Base-by-base conservation (phyloP, 352 stramenopile species). In the Phytophthora citrophthora region DNA sequence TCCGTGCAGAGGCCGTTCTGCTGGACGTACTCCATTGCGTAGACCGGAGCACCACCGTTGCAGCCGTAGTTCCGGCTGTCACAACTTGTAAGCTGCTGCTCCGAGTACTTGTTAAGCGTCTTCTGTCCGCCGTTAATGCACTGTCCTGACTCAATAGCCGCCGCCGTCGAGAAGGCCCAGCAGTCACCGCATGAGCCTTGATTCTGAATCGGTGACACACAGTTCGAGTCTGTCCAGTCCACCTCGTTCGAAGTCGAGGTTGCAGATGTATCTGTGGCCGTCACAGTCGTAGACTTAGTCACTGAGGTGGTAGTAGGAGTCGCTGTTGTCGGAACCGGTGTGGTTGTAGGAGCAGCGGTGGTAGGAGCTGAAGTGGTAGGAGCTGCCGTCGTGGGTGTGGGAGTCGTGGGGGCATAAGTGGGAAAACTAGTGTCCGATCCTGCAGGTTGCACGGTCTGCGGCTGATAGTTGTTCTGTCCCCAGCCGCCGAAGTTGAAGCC, bases 171-270 rank as follows among this genome's bases (percentile, higher is more conserved):
- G 81, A 99, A 99, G 2, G 95, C 91, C 97, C 97, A 99, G 83
- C 97, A 99, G 7, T 91, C 96, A 50, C 97, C 96, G 69, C 97
- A 99, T 9, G 83, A 64, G 5, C 94, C 97, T 69, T 99, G 97
- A 74, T 98, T 97, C 55, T 99, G 98, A n/a, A 99, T 70, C 2
- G 55, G 56, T 5, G 72, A 79, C 32, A 89, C 61, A 26, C 73
- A 86, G 10, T 41, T 64, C 10, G 76, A 83, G 34, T 54, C 44
- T 38, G 76, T 79, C 80, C 75, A 83, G 63, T 83, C 72, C 38
- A 83, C 63, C 23, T 88, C 83, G 7, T 76, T 86, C 13, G 65
- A 78, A 43, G 43, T 68, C 9, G 59, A 70, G 11, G 65, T 55
- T 4, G 50, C 10, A 4, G 60, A 62, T 15, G 58, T 55, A 5